Evolutionary conservation across 2,329 filamentous ascomycete species (phyloP), one percentile per base, ranked within the genome.

Genomic region (Sporothrix brasiliensis): DNA sequence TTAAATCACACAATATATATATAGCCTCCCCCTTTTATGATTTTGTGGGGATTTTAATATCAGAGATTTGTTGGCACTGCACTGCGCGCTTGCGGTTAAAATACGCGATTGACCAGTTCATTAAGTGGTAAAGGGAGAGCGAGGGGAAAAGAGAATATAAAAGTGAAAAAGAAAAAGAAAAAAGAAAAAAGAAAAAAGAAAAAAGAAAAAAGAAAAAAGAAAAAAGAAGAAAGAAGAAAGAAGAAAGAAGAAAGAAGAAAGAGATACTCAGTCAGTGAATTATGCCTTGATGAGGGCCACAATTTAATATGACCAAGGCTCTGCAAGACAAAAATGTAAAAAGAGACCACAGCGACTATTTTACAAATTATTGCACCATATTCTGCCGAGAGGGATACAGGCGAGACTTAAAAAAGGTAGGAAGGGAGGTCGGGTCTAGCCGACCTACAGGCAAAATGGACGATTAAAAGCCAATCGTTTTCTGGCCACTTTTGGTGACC

Each of bases 11-110:
- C 52, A 16, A 54, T 52, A 19, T 14, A 24, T n/a, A n/a, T 52
- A 52, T 14, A 24, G n/a, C 24, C 34, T 24, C 13, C 24, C 21
- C 10, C 14, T 49, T 1, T 30, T 27, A 27, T 7, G 13, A n/a
- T 34, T 65, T 65, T 47, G 39, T 63, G 39, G 39, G 58, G n/a
- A 47, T 7, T 47, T 61, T 9, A 47, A 63, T 63, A 63, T 61
- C n/a, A 24, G 14, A 44, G 4, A 13, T 16, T 24, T 47, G 58
- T 63, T 63, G 58, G 21, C 6, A 27, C 39, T 47, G 39, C 13
- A 4, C 11, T 63, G 39, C 39, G 58, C 58, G 39, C 39, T 63
- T 63, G 39, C 58, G 58, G 58, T 24, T 63, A 47, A 61, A 61
- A 44, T 24, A 47, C 27, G 58, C 58, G 39, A 63, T 63, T 47